phyloP scores from a whole-genome alignment of 2,329 filamentous ascomycete species.

The Westerdykella ornata region DNA sequence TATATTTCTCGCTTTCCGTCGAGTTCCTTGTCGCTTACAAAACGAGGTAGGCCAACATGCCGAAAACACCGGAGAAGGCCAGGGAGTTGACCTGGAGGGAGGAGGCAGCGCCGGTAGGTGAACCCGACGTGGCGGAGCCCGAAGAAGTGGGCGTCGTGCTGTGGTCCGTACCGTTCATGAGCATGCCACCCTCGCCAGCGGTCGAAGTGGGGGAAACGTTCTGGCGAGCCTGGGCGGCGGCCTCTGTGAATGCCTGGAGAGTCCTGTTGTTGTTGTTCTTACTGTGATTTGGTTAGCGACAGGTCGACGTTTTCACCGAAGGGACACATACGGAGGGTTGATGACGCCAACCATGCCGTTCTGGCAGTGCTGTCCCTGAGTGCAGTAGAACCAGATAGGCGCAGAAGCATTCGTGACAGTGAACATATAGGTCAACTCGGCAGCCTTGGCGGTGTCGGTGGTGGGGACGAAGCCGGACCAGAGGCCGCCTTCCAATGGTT shows the following conservation, averaged over 20 bases:
- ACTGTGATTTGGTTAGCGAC: conserved; percentile 11
- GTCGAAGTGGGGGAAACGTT: conserved; percentile 23
- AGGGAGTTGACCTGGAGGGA: conserved; percentile 18
- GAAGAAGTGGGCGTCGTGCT: conserved; percentile 6
- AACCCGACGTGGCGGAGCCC: conserved; percentile 9
- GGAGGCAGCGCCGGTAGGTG: conserved; percentile 20
- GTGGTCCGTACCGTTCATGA: conserved; percentile 12
- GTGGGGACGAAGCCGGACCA: conserved; percentile 35
- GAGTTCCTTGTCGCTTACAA: conserved; percentile 15
- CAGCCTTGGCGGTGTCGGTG: conserved; percentile 14
- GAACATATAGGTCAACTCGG: conserved; percentile 27
- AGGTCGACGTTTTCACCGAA: background rate
- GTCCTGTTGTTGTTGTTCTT: conserved; percentile 18
- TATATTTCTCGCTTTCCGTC: background rate
- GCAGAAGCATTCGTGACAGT: conserved; percentile 31
- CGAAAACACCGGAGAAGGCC: conserved; percentile 22
- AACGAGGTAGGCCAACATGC: conserved; percentile 27
- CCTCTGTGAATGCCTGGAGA: conserved; percentile 21
- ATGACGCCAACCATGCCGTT: conserved; percentile 38
- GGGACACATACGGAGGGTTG: conserved; percentile 31
- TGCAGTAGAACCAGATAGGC: conserved; percentile 40
- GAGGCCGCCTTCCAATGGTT: conserved; percentile 30
- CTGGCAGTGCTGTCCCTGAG: conserved; percentile 36
- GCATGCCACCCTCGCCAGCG: conserved; percentile 21
- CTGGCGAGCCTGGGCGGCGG: conserved; percentile 12